Percentiles rank a stretch among this genome's conserved stretches.
phyloP scores from a whole-genome alignment of 2,329 filamentous ascomycete species.

The Aspergillus fumigatiaffinis region DNA sequence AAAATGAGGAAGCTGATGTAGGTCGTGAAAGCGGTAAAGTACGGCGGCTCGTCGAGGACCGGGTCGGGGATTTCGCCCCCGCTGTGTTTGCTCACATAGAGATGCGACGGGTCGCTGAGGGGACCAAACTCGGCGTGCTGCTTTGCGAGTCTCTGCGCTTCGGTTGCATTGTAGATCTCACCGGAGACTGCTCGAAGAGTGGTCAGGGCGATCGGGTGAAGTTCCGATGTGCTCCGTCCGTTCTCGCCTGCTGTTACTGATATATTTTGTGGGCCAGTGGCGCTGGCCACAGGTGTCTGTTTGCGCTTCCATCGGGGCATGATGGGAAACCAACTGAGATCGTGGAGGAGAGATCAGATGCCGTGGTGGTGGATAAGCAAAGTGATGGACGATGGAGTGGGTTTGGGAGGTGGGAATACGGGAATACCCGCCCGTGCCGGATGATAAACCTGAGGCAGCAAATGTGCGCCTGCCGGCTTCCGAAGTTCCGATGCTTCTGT shows the following conservation, averaged over 20 bases:
- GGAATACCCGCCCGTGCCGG: neutral
- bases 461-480: neutral
- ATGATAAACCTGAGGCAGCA: neutral
- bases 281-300: constrained; percentile 6
- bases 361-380: neutral
- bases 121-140: constrained; percentile 79
- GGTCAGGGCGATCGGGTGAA: constrained; percentile 8
- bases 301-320: constrained; percentile 23
- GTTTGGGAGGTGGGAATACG: neutral
- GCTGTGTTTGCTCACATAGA: constrained; percentile 78
- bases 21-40: constrained; percentile 89
- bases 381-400: neutral
- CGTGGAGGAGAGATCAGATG: neutral
- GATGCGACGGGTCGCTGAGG: constrained; percentile 60
- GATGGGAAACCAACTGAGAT: neutral
- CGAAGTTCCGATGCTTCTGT: neutral
- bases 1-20: constrained; percentile 94
- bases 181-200: constrained; percentile 16
- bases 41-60: constrained; percentile 87
- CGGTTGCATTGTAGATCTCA: constrained; percentile 2
- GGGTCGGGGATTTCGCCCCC: constrained; percentile 62
- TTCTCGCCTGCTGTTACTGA: constrained; percentile 6
- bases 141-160: constrained; percentile 2
- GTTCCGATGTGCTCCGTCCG: neutral
- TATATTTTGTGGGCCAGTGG: neutral